Evolutionary conservation across 768 basidiomycete genomes (phyloP).

Genomic region (Suillus variegatus): DNA sequence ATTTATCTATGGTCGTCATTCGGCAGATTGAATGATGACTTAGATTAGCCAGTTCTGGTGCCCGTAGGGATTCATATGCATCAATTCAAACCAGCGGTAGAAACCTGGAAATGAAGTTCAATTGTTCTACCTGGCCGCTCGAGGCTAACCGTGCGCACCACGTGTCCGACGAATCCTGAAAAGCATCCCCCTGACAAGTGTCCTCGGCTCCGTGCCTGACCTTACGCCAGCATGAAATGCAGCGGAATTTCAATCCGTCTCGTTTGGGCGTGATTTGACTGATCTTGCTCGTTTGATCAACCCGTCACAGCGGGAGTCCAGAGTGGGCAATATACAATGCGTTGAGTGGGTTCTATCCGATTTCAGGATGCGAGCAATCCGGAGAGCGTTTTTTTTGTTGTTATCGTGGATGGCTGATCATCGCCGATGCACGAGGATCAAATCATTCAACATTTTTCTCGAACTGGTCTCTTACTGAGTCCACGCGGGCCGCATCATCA

Average conservation of each 20-base stretch:
- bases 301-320: not conserved
- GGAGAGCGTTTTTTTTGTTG: not conserved
- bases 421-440: not conserved
- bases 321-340: not conserved
- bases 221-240: not conserved
- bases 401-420: not conserved
- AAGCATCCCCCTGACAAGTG: not conserved
- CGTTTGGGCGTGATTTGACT: not conserved
- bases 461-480: not conserved
- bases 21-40: not conserved
- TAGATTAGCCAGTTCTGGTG: too few relatives aligned
- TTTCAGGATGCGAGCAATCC: not conserved
- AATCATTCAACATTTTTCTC: not conserved
- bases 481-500: not conserved
- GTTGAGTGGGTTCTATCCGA: not conserved
- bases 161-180: not conserved
- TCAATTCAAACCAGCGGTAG: not conserved
- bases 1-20: too few relatives aligned
- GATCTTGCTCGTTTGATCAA: not conserved
- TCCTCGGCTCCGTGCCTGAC: not conserved
- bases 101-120: not conserved
- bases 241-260: not conserved
- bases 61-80: not conserved
- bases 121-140: not conserved
- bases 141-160: not conserved